These are phyloP conservation scores for Trametes gibbosa DNA, from an alignment of 768 basidiomycete genomes.

Conservation along the genomic window DNA sequence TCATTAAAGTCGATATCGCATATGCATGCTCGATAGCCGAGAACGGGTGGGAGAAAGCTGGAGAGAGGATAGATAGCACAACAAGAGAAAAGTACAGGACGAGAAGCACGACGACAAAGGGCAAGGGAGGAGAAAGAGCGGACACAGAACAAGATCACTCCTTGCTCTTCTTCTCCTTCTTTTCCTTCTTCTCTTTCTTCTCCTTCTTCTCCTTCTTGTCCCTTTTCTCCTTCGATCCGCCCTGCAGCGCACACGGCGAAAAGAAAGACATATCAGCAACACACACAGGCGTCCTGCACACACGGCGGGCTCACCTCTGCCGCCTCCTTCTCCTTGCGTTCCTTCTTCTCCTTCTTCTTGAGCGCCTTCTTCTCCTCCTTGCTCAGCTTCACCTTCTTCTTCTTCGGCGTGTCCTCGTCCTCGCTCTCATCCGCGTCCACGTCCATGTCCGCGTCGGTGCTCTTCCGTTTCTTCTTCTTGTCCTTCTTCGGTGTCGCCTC, in stretches of 20 bases:
- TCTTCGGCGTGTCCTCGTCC: slow-evolving; percentile 59
- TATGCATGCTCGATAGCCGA: slow-evolving; percentile 1
- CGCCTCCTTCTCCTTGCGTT: slow-evolving; percentile 46
- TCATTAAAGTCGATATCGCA: neutral
- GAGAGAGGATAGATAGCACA: slow-evolving; percentile 18
- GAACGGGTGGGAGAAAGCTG: neutral
- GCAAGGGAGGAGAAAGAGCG: neutral
- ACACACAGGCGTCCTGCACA: neutral
- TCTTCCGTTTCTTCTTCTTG: slow-evolving; percentile 67
- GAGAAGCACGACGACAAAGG: neutral
- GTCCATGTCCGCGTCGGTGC: slow-evolving; percentile 64
- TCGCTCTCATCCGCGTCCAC: slow-evolving; percentile 39
- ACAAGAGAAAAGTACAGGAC: slow-evolving; percentile 4
- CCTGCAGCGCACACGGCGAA: slow-evolving; percentile 2
- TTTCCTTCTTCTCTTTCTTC: slow-evolving; percentile 50
- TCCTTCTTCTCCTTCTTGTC: slow-evolving; percentile 37
- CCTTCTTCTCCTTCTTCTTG: slow-evolving; percentile 73
- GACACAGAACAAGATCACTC: slow-evolving; percentile 25
- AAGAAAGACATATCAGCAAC: neutral
- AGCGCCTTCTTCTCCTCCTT: slow-evolving; percentile 87
- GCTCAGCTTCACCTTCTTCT: slow-evolving; percentile 73
- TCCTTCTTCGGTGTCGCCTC: slow-evolving; percentile 55
- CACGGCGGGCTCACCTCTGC: slow-evolving; percentile 35
- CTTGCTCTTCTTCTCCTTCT: slow-evolving; percentile 56
- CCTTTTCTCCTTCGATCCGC: slow-evolving; percentile 41